Percentiles rank a stretch among this genome's conserved stretches.
Conservation (phyloP, 2,329 filamentous ascomycete genomes). For the Lasiodiplodia citricola region DNA sequence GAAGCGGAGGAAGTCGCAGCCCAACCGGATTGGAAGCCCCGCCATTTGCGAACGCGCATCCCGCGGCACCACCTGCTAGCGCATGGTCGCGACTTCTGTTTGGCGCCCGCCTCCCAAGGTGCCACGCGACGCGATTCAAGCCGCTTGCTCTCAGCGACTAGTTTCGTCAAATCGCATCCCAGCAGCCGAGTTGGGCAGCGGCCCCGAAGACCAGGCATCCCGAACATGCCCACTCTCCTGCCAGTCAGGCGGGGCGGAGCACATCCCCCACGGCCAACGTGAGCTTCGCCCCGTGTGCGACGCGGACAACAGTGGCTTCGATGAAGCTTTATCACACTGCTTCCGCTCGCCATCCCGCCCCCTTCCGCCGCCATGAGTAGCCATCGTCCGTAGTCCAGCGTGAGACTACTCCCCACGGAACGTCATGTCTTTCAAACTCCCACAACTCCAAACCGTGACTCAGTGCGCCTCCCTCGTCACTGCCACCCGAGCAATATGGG, state of each 20-base stretch:
- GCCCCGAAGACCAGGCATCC: conserved; percentile 13
- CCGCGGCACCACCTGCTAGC: conserved; percentile 6
- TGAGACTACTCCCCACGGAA: not conserved
- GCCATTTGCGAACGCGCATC: conserved; percentile 16
- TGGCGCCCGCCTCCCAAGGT: conserved; percentile 14
- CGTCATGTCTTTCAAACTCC: conserved; percentile 17
- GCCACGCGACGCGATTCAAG: conserved; percentile 13
- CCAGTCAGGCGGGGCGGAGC: conserved; percentile 15
- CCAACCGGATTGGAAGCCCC: conserved; percentile 14
- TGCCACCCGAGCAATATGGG: conserved; percentile 22
- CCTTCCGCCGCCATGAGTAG: conserved; percentile 2
- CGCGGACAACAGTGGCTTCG: too few species aligned
- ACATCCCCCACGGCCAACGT: not conserved
- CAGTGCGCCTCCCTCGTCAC: conserved; percentile 20
- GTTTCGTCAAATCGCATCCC: conserved; percentile 7
- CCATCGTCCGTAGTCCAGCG: not conserved
- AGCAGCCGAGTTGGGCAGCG: conserved; percentile 8
- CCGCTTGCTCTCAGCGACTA: not conserved
- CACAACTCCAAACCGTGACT: conserved; percentile 21
- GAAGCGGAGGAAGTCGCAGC: not conserved
- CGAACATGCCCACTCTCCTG: not conserved
- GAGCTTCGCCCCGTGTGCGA: not conserved
- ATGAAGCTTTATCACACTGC: not conserved
- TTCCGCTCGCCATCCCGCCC: not conserved
- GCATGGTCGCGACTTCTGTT: conserved; percentile 3